phyloP scores from a whole-genome alignment of 1,139 yeast species.

The Geotrichum citri-aurantii region DNA sequence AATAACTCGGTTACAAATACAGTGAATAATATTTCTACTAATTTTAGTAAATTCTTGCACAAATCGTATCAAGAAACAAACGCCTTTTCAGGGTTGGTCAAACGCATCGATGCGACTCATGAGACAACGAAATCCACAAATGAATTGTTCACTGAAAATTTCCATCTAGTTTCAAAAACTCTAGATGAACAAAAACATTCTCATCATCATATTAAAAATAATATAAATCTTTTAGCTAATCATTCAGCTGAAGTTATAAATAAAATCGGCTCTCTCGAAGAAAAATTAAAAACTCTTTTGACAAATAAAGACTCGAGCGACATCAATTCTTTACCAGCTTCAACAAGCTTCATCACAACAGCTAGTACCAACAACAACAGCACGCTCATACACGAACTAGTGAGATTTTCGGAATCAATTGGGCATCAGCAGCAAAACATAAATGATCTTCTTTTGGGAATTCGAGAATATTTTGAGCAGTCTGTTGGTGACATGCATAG shows the following conservation, averaged over 20 bases:
- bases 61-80: neutral
- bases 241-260: neutral
- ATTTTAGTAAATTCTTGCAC: neutral
- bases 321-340: neutral
- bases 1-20: neutral
- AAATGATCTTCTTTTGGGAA: conserved; percentile 3
- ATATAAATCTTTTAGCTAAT: neutral
- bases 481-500: conserved; percentile 6
- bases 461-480: conserved; percentile 10
- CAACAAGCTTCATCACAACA: neutral
- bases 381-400: neutral
- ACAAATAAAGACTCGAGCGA: neutral
- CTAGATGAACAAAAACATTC: neutral
- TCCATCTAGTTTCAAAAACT: conserved; percentile 11
- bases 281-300: neutral
- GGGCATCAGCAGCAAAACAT: conserved; percentile 14
- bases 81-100: neutral
- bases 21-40: neutral
- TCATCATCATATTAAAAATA: neutral
- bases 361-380: neutral
- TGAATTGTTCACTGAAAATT: conserved; percentile 6
- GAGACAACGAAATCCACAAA: neutral
- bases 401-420: neutral
- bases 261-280: neutral
- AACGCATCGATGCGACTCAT: neutral